Evolutionary conservation across 2,329 filamentous ascomycete genomes (phyloP).

Genomic region (Curvularia verruculosa): DNA sequence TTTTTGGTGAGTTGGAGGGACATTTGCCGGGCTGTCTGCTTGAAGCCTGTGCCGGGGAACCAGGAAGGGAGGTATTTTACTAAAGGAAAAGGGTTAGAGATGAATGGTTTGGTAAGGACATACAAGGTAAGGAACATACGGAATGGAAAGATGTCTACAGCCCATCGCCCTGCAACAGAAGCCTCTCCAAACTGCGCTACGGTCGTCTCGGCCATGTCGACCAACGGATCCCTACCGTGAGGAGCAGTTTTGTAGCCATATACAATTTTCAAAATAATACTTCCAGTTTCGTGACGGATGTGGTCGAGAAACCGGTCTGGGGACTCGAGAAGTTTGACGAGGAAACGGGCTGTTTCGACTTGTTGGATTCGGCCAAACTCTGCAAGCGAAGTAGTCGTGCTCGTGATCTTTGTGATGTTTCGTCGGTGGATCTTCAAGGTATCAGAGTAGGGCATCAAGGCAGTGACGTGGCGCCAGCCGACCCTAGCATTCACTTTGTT

Average conservation of each 20-base stretch:
- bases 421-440: conserved; percentile 31
- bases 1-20: conserved; percentile 34
- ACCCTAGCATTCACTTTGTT: conserved; percentile 8
- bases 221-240: conserved; percentile 51
- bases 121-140: conserved; percentile 32
- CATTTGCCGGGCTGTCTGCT: conserved; percentile 26
- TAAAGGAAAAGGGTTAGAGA: neutral
- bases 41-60: conserved; percentile 51
- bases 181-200: conserved; percentile 52
- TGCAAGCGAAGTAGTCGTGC: conserved; percentile 22
- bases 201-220: conserved; percentile 50
- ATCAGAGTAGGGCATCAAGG: conserved; percentile 23
- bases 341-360: conserved; percentile 29
- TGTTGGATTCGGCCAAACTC: conserved; percentile 32
- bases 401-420: conserved; percentile 33
- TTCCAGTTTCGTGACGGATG: conserved; percentile 34
- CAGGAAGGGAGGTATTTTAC: conserved; percentile 53
- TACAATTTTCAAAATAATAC: conserved; percentile 35
- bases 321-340: conserved; percentile 26
- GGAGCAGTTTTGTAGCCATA: conserved; percentile 54
- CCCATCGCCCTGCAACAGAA: conserved; percentile 52
- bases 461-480: conserved; percentile 28
- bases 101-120: neutral
- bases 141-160: conserved; percentile 56
- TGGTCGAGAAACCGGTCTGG: conserved; percentile 31